These are phyloP conservation scores for Cyclostephanos tholiformis DNA, from an alignment of 108 stramenopile species.

Conservation along the genomic window DNA sequence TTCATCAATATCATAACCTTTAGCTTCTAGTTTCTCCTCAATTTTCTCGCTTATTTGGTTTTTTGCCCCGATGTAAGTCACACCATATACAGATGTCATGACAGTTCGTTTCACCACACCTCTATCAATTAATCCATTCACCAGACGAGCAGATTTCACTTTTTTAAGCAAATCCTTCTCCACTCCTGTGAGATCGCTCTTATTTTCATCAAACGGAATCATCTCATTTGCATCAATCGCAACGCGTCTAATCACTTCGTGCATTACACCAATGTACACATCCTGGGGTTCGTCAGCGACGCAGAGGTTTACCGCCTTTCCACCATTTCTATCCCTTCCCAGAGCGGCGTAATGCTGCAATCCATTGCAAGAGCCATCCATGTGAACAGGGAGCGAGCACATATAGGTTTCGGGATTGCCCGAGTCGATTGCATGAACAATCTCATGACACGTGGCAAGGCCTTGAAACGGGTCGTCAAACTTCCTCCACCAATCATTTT, in stretches of 20 bases:
- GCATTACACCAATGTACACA: constrained; percentile 96
- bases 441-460: constrained; percentile 95
- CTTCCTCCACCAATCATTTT: constrained; percentile 91
- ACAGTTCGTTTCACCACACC: constrained; percentile 99
- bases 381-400: constrained; percentile 94
- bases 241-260: constrained; percentile 85
- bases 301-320: constrained; percentile 96
- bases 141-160: constrained; percentile 75
- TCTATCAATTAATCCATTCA: constrained; percentile 91
- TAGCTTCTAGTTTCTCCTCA: constrained; percentile 79
- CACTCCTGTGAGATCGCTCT: constrained; percentile 57
- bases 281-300: constrained; percentile 92
- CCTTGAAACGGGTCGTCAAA: constrained; percentile 98
- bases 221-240: constrained; percentile 67
- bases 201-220: constrained; percentile 63
- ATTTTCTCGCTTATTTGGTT: constrained; percentile 95
- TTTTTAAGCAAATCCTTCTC: constrained; percentile 62
- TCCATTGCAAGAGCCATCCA: constrained; percentile 99
- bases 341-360: constrained; percentile 99
- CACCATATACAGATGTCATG: constrained; percentile 99
- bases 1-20: constrained; percentile 81
- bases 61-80: constrained; percentile 97
- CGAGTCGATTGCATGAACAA: constrained; percentile 89
- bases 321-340: constrained; percentile 95
- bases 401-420: constrained; percentile 87